These are phyloP conservation scores for Mucor sp. DNA, from an alignment of 371 early-diverging fungal species.

Conservation along the genomic window DNA sequence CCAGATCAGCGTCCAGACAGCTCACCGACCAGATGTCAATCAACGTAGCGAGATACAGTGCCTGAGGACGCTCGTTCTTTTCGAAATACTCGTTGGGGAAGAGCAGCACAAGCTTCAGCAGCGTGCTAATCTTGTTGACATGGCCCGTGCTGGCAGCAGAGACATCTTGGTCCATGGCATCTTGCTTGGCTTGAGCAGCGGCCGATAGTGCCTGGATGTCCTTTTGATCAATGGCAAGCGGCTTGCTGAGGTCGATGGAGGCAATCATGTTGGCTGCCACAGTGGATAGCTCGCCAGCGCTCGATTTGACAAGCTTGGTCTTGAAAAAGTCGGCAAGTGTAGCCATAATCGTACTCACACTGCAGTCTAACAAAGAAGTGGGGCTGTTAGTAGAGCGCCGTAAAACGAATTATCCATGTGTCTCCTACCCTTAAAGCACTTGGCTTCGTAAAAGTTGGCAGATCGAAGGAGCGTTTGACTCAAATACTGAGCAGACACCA, in stretches of 20 bases:
- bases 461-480: constrained; percentile 48
- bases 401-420: background rate
- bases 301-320: constrained; percentile 2
- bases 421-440: constrained; percentile 45
- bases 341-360: constrained; percentile 20
- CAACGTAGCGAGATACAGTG: constrained; percentile 39
- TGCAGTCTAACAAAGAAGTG: constrained; percentile 18
- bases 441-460: constrained; percentile 61
- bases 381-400: background rate
- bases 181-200: background rate
- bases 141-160: background rate
- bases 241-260: background rate
- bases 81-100: constrained; percentile 60
- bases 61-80: constrained; percentile 46
- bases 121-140: constrained; percentile 15
- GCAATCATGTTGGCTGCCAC: constrained; percentile 14
- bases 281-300: constrained; percentile 16
- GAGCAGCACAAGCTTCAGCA: constrained; percentile 37
- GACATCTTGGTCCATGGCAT: constrained; percentile 20
- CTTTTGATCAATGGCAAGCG: background rate
- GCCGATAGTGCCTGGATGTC: background rate
- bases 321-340: constrained; percentile 19
- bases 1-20: constrained; percentile 18
- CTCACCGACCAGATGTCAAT: constrained; percentile 44
- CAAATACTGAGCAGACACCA: constrained; percentile 31